Evolutionary conservation across 2,329 filamentous ascomycete genomes (phyloP).

Genomic region (Juglanconis sp.): DNA sequence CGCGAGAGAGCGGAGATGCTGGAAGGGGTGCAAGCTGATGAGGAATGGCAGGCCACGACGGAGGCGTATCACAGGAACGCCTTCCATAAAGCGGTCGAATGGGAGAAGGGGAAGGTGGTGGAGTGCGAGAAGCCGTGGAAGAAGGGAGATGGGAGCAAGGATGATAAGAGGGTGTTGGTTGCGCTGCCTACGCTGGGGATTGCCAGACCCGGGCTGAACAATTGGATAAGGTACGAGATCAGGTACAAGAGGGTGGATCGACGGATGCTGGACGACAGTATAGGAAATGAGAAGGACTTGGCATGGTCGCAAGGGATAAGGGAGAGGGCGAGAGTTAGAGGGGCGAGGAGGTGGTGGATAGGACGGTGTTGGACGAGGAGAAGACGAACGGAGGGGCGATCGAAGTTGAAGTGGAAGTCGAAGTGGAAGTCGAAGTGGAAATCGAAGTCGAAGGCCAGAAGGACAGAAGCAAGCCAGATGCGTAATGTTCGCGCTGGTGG

Average conservation of each 20-base stretch:
- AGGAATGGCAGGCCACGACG: conserved; percentile 1
- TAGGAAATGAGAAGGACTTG: conserved; percentile 2
- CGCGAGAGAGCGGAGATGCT: conserved; percentile 2
- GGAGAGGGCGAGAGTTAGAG: neutral
- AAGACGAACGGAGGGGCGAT: neutral
- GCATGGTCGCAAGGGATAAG: neutral
- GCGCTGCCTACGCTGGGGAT: conserved; percentile 53
- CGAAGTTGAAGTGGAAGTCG: neutral
- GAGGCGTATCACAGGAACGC: neutral
- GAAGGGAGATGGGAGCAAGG: neutral
- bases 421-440: neutral
- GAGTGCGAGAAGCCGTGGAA: neutral
- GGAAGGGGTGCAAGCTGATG: neutral
- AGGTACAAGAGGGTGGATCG: conserved; percentile 50
- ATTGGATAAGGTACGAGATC: conserved; percentile 48
- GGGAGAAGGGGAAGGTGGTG: neutral
- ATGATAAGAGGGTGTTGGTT: conserved; percentile 38
- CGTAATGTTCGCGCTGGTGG: too few relatives aligned
- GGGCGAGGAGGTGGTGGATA: neutral
- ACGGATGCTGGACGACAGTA: conserved; percentile 29
- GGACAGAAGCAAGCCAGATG: neutral
- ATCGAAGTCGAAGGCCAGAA: neutral
- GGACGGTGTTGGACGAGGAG: neutral
- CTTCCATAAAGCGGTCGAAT: neutral
- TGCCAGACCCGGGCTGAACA: conserved; percentile 41